Base-by-base conservation (phyloP, 2,329 filamentous ascomycete species). In the Kalmusia sp. region DNA sequence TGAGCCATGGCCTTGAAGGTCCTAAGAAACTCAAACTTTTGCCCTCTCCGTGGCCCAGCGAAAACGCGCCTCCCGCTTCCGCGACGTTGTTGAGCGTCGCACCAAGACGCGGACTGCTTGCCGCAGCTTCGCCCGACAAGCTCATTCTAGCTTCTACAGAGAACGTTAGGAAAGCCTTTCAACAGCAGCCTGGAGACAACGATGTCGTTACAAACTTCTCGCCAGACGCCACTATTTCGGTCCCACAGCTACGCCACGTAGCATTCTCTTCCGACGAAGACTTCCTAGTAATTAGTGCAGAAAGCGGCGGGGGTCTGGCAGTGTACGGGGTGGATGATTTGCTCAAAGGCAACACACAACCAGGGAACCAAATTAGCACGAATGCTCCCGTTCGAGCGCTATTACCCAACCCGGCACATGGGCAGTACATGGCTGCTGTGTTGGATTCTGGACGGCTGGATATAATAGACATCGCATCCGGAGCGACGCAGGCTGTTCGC, bases 211-310 rank as follows among this genome's bases (percentile, higher is more conserved):
- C 89, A 57, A 70, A 81, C 11, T 96, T 96, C 65, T 79, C 86
- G 54, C 89, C 93, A 3, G 86, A 93, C 70, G 79, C 90, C 46
- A 88, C 82, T 54, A 83, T 98, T 6, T 80, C 87, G 1, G 82
- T 96, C 65, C 85, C 90, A 67, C 87, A 89, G 63, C 84, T 96
- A 49, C 96, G 92, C 9, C 95, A 99, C 72, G 81, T 99, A 17
- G 87, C 88, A 14, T 99, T 99, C 72, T 93, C 92, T 0, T 85
- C 91, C n/a, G 91, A 96, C 66, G 96, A 97, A 70, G 86, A 86
- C 63, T 92, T 89, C 63, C 79, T 99, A 55, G 84, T 96, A 30
- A 80, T 97, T 22, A 92, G 91, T 9, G 91, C 91, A 2, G 91
- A 96, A 74, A 80, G 84, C 49, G 90, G 90, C 9, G 90, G 92